These are phyloP conservation scores for Solanum neorickii DNA, from an alignment of 257 asterid species.

Conservation along the genomic window DNA sequence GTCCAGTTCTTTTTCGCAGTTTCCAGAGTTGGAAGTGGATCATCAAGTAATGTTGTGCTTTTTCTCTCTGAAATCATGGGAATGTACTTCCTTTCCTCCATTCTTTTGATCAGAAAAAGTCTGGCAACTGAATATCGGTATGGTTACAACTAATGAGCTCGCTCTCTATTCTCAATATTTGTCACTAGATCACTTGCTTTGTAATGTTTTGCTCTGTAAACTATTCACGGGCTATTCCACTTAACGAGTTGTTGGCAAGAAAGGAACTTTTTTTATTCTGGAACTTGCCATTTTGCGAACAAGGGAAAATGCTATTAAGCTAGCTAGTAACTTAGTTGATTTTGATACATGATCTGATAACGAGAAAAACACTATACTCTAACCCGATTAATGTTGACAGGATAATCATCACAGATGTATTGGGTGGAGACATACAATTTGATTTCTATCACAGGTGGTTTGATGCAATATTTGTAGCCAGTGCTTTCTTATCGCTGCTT, in stretches of 20 bases:
- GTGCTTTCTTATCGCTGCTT: constrained; percentile 86
- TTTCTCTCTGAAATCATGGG: constrained; percentile 99
- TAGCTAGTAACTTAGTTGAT: background rate
- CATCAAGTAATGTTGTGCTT: constrained; percentile 96
- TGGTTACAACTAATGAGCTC: background rate
- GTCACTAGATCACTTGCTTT: background rate
- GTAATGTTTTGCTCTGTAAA: background rate
- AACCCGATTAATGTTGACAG: constrained; percentile 23
- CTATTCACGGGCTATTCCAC: background rate
- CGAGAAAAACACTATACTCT: background rate
- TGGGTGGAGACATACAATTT: constrained; percentile 94
- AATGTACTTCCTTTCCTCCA: constrained; percentile 91
- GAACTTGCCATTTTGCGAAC: background rate
- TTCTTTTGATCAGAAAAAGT: constrained; percentile 87
- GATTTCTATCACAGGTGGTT: constrained; percentile 97
- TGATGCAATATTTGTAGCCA: constrained; percentile 90
- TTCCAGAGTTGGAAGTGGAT: constrained; percentile 98
- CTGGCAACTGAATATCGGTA: constrained; percentile 93
- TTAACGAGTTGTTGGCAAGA: background rate
- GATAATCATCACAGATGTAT: constrained; percentile 83
- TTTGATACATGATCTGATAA: background rate
- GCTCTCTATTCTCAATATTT: background rate
- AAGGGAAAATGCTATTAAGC: background rate
- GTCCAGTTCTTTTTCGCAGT: constrained; percentile 97
- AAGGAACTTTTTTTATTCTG: background rate